Conservation (phyloP, 495 filamentous ascomycete genomes). For the Echria macrotheca region DNA sequence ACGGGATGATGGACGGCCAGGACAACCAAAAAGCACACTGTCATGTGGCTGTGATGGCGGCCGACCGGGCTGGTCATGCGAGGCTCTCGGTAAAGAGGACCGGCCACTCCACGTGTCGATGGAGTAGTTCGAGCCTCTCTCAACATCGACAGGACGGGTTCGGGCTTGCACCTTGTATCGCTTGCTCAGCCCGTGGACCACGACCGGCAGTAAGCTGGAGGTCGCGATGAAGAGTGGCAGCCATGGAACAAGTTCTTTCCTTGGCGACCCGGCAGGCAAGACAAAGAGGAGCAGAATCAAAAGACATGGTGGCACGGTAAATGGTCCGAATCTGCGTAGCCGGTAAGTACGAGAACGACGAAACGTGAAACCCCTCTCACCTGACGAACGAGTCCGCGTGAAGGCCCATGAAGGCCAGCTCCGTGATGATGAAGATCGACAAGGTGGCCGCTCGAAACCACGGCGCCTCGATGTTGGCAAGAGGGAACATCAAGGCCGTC, state of each 20-base stretch:
- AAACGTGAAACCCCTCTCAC: conserved; percentile 2
- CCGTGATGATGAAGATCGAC: conserved; percentile 21
- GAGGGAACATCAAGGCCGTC: conserved; percentile 27
- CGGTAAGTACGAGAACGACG: background rate
- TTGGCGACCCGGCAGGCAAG: conserved; percentile 8
- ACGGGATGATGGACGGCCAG: conserved; percentile 16
- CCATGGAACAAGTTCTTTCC: conserved; percentile 22
- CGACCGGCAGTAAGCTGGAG: conserved; percentile 17
- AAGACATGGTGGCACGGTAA: conserved; percentile 15
- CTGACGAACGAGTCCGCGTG: conserved; percentile 17
- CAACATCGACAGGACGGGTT: background rate
- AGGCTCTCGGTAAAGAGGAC: conserved; percentile 1
- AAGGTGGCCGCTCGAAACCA: conserved; percentile 27
- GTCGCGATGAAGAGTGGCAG: conserved; percentile 19
- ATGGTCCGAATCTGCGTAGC: conserved; percentile 15
- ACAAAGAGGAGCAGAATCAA: conserved; percentile 17
- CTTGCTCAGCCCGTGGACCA: conserved; percentile 7
- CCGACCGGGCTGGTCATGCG: background rate
- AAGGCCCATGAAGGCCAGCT: conserved; percentile 16
- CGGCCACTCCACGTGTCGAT: conserved; percentile 11
- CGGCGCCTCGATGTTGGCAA: conserved; percentile 16
- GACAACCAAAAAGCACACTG: conserved; percentile 4
- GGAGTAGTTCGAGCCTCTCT: conserved; percentile 9
- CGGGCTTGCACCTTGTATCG: background rate
- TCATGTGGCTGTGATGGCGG: conserved; percentile 5